A percentile compares a stretch with the other conserved stretches of the same genome.
Conservation (phyloP, 306 rosid species). For the Alnus glutinosa region DNA sequence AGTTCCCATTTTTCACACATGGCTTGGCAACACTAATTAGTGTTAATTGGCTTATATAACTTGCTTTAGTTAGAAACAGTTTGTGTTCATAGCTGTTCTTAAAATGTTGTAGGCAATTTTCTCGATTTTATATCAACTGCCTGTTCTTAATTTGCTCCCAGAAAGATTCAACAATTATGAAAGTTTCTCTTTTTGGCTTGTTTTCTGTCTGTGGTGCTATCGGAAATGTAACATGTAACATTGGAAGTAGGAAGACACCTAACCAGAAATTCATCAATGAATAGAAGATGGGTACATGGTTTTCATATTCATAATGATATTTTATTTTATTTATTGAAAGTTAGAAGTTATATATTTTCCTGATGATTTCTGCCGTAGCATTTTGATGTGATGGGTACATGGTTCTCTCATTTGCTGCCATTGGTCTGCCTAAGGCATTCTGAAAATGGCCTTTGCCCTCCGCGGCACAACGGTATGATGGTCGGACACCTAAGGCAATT, state of each 20-base stretch:
- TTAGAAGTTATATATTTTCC: neutral
- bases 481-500: slow-evolving; percentile 52
- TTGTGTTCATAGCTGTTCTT: slow-evolving; percentile 23
- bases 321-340: neutral
- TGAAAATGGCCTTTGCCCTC: slow-evolving; percentile 39
- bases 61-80: slow-evolving; percentile 28
- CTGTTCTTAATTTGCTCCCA: neutral
- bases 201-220: neutral
- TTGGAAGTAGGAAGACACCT: neutral
- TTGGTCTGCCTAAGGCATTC: slow-evolving; percentile 34
- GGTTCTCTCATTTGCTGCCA: neutral
- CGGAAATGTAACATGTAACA: neutral
- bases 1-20: slow-evolving; percentile 83
- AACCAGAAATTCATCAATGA: neutral
- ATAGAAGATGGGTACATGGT: neutral
- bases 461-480: slow-evolving; percentile 25
- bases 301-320: neutral
- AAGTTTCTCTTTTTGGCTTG: neutral
- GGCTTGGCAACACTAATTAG: slow-evolving; percentile 83
- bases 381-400: neutral
- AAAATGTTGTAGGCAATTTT: slow-evolving; percentile 17
- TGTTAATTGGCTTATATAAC: slow-evolving; percentile 84
- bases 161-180: neutral
- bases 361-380: neutral
- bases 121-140: neutral